Evolutionary conservation across 2,329 filamentous ascomycete species (phyloP).

Genomic region (Monilinia laxa): DNA sequence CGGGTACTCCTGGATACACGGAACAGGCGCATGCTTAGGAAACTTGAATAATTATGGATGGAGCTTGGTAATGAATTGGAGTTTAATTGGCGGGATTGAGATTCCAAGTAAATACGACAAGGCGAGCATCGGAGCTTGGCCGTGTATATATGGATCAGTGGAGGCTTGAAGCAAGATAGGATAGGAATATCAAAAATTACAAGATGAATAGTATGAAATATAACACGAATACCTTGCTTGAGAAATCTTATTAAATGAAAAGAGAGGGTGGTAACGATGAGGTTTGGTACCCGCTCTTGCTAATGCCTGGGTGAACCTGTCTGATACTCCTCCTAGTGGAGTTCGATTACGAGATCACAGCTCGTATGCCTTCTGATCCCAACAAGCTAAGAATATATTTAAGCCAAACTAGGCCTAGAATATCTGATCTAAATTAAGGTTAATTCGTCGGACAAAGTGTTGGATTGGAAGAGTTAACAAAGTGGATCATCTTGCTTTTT

Average conservation of each 20-base stretch:
- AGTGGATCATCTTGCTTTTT: no score
- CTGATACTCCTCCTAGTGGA: neutral
- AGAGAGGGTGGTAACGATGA: neutral
- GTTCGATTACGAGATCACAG: neutral
- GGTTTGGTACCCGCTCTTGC: neutral
- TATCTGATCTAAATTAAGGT: no score
- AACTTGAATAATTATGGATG: constrained; percentile 9
- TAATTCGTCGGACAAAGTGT: no score
- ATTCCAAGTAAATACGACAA: constrained; percentile 4
- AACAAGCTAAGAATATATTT: neutral
- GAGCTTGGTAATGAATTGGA: constrained; percentile 13
- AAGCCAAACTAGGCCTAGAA: no score
- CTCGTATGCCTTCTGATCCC: neutral
- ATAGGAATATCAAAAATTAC: neutral
- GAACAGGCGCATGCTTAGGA: constrained; percentile 13
- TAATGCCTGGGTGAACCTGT: neutral
- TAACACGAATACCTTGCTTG: neutral
- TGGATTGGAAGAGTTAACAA: no score
- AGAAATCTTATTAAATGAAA: neutral
- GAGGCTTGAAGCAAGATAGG: neutral
- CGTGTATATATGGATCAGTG: constrained; percentile 9
- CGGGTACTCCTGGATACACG: constrained; percentile 13
- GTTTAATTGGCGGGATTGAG: constrained; percentile 4
- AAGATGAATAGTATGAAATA: neutral
- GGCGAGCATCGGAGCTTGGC: neutral